phyloP scores from a whole-genome alignment of 768 basidiomycete genomes.

The Lactifluus pinguis region DNA sequence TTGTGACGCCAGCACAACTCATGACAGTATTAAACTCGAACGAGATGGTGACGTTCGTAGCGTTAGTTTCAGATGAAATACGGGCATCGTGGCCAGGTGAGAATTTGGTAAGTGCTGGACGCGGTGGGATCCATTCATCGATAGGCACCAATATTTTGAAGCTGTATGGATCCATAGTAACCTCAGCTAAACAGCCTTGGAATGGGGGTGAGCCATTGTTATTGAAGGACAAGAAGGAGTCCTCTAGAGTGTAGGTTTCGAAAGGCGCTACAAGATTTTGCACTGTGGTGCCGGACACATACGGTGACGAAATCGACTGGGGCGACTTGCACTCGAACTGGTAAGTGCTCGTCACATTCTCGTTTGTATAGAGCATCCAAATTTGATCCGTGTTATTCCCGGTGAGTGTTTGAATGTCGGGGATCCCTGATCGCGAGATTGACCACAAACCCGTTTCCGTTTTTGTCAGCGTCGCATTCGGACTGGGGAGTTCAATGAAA shows the following conservation, averaged over 20 bases:
- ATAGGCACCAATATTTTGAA: conserved; percentile 76
- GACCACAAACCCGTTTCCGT: conserved; percentile 83
- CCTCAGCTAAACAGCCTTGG: conserved; percentile 59
- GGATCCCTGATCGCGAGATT: conserved; percentile 56
- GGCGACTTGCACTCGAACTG: conserved; percentile 45
- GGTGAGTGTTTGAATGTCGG: conserved; percentile 47
- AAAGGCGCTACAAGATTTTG: conserved; percentile 77
- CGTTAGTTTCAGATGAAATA: conserved; percentile 38
- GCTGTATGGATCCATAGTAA: conserved; percentile 66
- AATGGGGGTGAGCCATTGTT: conserved; percentile 50
- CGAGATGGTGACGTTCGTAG: conserved; percentile 48
- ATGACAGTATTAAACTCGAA: conserved; percentile 76
- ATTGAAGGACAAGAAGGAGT: conserved; percentile 57
- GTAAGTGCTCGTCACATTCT: conserved; percentile 65
- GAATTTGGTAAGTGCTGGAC: conserved; percentile 71
- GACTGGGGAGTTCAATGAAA: no score
- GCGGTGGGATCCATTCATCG: conserved; percentile 57
- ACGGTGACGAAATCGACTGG: conserved; percentile 78
- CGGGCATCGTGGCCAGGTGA: conserved; percentile 82
- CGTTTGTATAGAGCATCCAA: conserved; percentile 82
- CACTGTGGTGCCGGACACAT: conserved; percentile 46
- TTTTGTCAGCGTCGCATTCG: no score
- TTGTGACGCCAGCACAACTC: conserved; percentile 62
- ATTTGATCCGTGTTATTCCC: conserved; percentile 58
- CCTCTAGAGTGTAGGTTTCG: conserved; percentile 61